These are phyloP conservation scores for Phytophthora ramorum DNA, from an alignment of 352 stramenopile species.

Conservation along the genomic window DNA sequence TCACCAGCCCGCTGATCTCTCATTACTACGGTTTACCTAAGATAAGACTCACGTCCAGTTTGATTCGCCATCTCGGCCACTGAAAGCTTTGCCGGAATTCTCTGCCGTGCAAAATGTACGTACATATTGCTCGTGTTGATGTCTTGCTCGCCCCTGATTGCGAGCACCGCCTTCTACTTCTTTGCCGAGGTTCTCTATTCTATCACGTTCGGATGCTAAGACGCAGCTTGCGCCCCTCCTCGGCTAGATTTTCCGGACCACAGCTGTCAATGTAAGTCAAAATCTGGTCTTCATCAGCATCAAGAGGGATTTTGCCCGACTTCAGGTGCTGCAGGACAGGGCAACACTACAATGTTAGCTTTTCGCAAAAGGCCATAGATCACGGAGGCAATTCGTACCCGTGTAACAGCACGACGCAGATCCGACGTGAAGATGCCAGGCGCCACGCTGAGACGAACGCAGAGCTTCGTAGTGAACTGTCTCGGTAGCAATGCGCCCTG, in stretches of 20 bases:
- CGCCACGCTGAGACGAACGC: constrained; percentile 69
- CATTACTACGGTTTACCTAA: no score
- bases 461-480: constrained; percentile 85
- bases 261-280: constrained; percentile 64
- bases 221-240: constrained; percentile 70
- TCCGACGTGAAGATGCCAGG: constrained; percentile 82
- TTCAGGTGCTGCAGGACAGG: constrained; percentile 62
- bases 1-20: not conserved
- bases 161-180: constrained; percentile 9
- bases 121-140: not conserved
- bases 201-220: constrained; percentile 54
- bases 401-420: constrained; percentile 61
- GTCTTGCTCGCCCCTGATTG: not conserved
- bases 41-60: no score
- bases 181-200: constrained; percentile 4
- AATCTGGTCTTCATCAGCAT: constrained; percentile 64
- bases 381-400: constrained; percentile 41
- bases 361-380: not conserved
- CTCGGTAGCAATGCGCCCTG: constrained; percentile 65
- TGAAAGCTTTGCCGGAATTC: no score
- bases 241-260: constrained; percentile 57
- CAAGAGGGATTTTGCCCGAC: constrained; percentile 55
- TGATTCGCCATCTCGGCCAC: no score
- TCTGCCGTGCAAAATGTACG: no score
- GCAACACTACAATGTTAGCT: not conserved